Evolutionary conservation across 306 rosid species (phyloP).

Genomic region (Mimosa bimucronata): DNA sequence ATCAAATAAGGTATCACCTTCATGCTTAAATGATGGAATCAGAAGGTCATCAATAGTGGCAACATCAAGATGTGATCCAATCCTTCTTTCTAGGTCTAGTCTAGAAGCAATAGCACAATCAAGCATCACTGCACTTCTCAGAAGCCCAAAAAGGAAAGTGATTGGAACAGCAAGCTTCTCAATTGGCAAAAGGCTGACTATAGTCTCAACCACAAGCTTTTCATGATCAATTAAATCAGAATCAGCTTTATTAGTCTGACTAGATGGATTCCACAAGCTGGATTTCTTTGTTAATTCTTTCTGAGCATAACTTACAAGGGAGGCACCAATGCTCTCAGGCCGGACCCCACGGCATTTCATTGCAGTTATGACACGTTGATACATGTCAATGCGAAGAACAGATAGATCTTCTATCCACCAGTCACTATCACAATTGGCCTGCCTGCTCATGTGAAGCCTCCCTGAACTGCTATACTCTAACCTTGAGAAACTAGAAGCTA

Average conservation of each 20-base stretch:
- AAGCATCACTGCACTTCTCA: slow-evolving; percentile 67
- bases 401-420: slow-evolving; percentile 86
- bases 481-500: slow-evolving; percentile 79
- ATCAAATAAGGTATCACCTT: slow-evolving; percentile 70
- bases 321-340: slow-evolving; percentile 72
- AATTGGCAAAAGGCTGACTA: slow-evolving; percentile 64
- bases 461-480: slow-evolving; percentile 81
- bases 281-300: slow-evolving; percentile 66
- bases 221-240: slow-evolving; percentile 54
- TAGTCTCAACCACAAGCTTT: slow-evolving; percentile 65
- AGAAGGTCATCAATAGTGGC: slow-evolving; percentile 76
- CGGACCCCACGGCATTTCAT: slow-evolving; percentile 80
- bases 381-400: slow-evolving; percentile 63
- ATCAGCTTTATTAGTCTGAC: slow-evolving; percentile 63
- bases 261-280: slow-evolving; percentile 61
- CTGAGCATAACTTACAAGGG: slow-evolving; percentile 67
- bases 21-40: slow-evolving; percentile 66
- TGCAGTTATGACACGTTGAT: slow-evolving; percentile 65
- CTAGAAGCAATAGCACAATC: slow-evolving; percentile 62
- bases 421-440: slow-evolving; percentile 64
- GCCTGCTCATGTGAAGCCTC: slow-evolving; percentile 72
- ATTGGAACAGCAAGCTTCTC: slow-evolving; percentile 70
- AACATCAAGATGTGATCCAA: slow-evolving; percentile 68
- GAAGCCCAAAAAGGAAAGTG: slow-evolving; percentile 68
- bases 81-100: slow-evolving; percentile 73